Evolutionary conservation across 768 basidiomycete species (phyloP).

Genomic region (Fistulinella prunicolor): DNA sequence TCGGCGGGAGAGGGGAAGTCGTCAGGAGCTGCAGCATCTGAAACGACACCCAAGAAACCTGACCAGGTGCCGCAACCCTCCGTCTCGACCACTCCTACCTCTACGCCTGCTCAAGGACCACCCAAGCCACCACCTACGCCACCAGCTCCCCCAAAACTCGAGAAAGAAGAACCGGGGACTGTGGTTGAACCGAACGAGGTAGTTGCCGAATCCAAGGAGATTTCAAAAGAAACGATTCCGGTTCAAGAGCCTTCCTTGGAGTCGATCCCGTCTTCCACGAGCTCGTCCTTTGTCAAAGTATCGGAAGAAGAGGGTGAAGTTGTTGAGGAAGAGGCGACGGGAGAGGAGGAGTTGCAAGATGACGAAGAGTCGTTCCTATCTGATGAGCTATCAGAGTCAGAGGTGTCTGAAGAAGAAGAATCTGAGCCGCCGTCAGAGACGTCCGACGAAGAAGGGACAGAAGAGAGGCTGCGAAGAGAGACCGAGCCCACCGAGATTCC

Average conservation of each 20-base stretch:
- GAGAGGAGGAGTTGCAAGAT: constrained; percentile 34
- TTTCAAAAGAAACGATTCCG: constrained; percentile 1
- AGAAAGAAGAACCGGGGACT: not conserved
- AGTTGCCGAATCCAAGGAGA: constrained; percentile 6
- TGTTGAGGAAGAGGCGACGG: constrained; percentile 11
- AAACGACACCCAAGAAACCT: constrained; percentile 12
- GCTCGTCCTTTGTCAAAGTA: constrained; percentile 51
- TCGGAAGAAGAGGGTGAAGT: constrained; percentile 28
- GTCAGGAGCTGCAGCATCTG: constrained; percentile 16
- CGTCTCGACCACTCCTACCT: constrained; percentile 11
- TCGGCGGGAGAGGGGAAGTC: constrained; percentile 30
- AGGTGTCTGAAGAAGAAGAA: constrained; percentile 25
- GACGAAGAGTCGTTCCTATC: constrained; percentile 29
- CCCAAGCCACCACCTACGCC: not conserved
- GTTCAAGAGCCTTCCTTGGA: constrained; percentile 19
- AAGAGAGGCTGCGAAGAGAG: constrained; percentile 13
- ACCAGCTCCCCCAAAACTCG: not conserved
- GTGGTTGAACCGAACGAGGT: constrained; percentile 1
- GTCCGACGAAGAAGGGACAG: constrained; percentile 18
- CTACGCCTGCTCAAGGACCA: constrained; percentile 15
- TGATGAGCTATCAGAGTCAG: constrained; percentile 32
- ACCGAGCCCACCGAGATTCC: constrained; percentile 24
- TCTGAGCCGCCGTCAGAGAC: constrained; percentile 19
- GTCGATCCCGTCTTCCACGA: constrained; percentile 40
- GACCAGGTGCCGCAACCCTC: not conserved